Base-by-base conservation (phyloP, 768 basidiomycete species). In the Zangia roseola region DNA sequence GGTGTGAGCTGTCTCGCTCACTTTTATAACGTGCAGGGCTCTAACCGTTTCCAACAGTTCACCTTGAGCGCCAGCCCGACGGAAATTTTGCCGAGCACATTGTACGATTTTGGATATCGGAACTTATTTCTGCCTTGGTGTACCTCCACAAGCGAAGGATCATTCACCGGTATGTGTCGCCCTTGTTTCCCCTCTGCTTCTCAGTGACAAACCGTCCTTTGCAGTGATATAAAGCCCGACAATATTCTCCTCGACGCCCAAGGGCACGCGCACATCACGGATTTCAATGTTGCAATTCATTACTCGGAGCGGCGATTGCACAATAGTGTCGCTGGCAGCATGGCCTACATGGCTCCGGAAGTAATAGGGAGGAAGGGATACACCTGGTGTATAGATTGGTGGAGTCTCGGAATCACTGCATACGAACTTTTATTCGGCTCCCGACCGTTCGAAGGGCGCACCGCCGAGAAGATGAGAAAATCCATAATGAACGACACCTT, bases 281-380 rank as follows among this genome's bases (percentile, higher is more conserved):
- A 99, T 71, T 97, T 99, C 74, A 99, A 99, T 62, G 94, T 99
- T 56, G 97, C 95, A 20, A 95, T 98, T 8, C 95, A 98, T 68
- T 97, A 93, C 66, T 95, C 94, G 10, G 89, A 91, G 51, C 79
- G 86, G 44, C 81, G 94, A 30, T 62, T 88, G 52, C 86, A 98
- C 68, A 93, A 91, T 0, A 92, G 91, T 51, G 89, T 99, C 14
- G 95, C 97, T 7, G 97, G 97, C 4, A 94, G 91, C 62, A 94
- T 99, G 92, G 95, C 97, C 0, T 99, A 99, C 72, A 99, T 99
- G 97, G 94, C 94, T 10, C 94, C 95, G 0, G 93, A 99, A 68
- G 88, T 99, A n/a, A 77, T 97, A 37, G 82, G 81, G 43, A 86
- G 89, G 62, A 86, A 84, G 61, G 97, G 97, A 14, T 99, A 99